phyloP scores from a whole-genome alignment of 2,329 filamentous ascomycete species.

The Fusarium begoniae region DNA sequence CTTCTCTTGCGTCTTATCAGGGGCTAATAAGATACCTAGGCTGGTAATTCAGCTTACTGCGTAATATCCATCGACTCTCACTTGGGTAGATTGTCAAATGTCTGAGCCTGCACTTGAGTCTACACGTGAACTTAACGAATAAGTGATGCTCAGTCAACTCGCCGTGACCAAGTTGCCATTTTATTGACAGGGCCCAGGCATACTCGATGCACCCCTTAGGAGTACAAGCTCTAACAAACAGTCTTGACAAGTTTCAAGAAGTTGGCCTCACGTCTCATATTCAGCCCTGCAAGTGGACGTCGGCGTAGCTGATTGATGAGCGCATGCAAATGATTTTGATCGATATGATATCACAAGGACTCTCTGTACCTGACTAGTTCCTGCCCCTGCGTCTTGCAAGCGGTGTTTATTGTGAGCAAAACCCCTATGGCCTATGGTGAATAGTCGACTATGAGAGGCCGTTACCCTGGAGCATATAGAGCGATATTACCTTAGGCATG shows the following conservation, averaged over 20 bases:
- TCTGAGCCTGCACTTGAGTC: background rate
- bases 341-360: conserved; percentile 19
- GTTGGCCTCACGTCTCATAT: conserved; percentile 34
- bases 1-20: conserved; percentile 13
- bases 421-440: background rate
- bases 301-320: conserved; percentile 23
- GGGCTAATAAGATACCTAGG: conserved; percentile 25
- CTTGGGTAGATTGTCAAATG: background rate
- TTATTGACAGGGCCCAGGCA: background rate
- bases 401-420: conserved; percentile 4
- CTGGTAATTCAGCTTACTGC: conserved; percentile 9
- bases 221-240: background rate
- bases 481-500: background rate
- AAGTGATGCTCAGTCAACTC: background rate
- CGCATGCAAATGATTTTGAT: background rate
- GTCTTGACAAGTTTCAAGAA: conserved; percentile 29
- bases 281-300: conserved; percentile 18
- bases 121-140: background rate
- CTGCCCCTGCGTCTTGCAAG: conserved; percentile 31
- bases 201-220: background rate
- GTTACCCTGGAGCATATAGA: background rate
- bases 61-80: conserved; percentile 1
- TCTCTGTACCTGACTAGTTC: conserved; percentile 18
- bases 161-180: background rate
- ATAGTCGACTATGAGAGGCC: background rate